Evolutionary conservation across 2,329 filamentous ascomycete genomes (phyloP).

Genomic region (Cladosporium sp.): DNA sequence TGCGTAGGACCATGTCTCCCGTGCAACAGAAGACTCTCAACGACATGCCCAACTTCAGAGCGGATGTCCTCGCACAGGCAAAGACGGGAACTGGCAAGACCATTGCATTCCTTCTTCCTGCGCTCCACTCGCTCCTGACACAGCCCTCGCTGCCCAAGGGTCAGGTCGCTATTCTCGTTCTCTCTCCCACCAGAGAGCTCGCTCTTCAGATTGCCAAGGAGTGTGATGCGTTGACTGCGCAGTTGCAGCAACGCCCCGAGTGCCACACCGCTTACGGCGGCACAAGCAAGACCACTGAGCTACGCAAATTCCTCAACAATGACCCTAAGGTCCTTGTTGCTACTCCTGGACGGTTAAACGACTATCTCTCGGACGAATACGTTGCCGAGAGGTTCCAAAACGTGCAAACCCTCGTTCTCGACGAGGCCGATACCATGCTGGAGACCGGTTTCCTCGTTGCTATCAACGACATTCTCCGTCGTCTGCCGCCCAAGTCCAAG

Average conservation of each 20-base stretch:
- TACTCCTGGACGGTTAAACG: constrained; percentile 81
- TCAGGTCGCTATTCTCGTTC: constrained; percentile 81
- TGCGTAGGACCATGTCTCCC: constrained; percentile 53
- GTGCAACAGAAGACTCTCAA: constrained; percentile 56
- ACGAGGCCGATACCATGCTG: constrained; percentile 85
- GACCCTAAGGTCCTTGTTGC: constrained; percentile 87
- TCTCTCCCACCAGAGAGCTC: constrained; percentile 73
- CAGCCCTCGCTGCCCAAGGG: constrained; percentile 71
- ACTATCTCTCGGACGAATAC: constrained; percentile 72
- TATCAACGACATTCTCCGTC: constrained; percentile 52
- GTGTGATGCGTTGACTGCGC: constrained; percentile 80
- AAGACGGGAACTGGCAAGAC: constrained; percentile 95
- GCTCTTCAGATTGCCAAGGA: constrained; percentile 68
- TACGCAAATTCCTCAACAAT: constrained; percentile 65
- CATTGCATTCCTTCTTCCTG: constrained; percentile 84
- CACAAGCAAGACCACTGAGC: constrained; percentile 78
- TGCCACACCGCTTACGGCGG: constrained; percentile 67
- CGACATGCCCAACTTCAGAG: constrained; percentile 50
- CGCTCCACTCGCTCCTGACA: constrained; percentile 79
- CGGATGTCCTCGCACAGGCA: constrained; percentile 62
- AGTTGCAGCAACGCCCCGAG: constrained; percentile 78
- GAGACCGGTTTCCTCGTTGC: constrained; percentile 56
- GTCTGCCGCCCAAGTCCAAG: constrained; percentile 51
- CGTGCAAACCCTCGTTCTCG: constrained; percentile 47
- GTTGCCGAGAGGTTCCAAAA: constrained; percentile 49